These are phyloP conservation scores for Drosera spatulata DNA, from an alignment of 179 eudicot genomes.

Conservation along the genomic window DNA sequence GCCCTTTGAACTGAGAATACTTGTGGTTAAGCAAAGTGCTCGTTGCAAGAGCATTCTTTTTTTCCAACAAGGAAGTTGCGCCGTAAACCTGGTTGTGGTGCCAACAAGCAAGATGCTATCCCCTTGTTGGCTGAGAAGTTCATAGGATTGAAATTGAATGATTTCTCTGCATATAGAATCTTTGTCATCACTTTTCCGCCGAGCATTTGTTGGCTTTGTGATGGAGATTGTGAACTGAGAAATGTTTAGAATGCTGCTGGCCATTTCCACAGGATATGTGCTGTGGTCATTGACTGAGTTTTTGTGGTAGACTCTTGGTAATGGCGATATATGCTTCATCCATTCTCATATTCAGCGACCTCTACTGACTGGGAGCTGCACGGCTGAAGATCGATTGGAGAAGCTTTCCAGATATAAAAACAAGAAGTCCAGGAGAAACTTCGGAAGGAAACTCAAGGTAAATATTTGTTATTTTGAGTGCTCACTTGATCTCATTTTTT, in stretches of 20 bases:
- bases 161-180: background rate
- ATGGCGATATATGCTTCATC: constrained; percentile 38
- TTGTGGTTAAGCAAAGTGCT: too few relatives aligned
- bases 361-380: constrained; percentile 21
- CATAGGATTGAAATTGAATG: too few relatives aligned
- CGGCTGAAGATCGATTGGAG: constrained; percentile 65
- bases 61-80: background rate
- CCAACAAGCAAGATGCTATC: too few relatives aligned
- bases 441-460: constrained; percentile 95
- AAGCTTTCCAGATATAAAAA: constrained; percentile 87
- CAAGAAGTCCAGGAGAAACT: constrained; percentile 91
- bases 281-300: constrained; percentile 35
- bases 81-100: too few relatives aligned
- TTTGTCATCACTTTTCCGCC: background rate
- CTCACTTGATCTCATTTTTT: too few relatives aligned
- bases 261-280: constrained; percentile 45
- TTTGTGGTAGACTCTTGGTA: constrained; percentile 74
- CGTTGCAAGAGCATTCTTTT: too few relatives aligned
- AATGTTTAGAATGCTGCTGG: constrained; percentile 39
- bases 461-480: background rate
- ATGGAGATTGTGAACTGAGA: constrained; percentile 25
- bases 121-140: too few relatives aligned
- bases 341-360: constrained; percentile 45
- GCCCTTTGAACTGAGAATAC: too few relatives aligned
- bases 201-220: constrained; percentile 15